These are phyloP conservation scores for Yamadazyma akitaensis DNA, from an alignment of 805 yeast species.

Conservation along the genomic window DNA sequence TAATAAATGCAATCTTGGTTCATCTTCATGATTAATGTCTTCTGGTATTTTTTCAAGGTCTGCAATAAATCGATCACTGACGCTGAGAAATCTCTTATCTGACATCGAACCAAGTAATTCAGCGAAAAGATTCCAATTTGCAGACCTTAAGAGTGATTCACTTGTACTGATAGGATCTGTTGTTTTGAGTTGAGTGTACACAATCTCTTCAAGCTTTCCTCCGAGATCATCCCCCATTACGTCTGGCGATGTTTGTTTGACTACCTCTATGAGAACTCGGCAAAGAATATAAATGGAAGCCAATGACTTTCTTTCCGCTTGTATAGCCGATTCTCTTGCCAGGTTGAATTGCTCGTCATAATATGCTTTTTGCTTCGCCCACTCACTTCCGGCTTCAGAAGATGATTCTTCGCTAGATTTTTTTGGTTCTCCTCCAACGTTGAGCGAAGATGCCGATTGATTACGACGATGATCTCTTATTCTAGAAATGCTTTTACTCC, in stretches of 20 bases:
- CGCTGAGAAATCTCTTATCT: slow-evolving; percentile 74
- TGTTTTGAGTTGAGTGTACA: slow-evolving; percentile 81
- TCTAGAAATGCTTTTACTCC: slow-evolving; percentile 37
- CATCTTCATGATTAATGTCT: slow-evolving; percentile 31
- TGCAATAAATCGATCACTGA: slow-evolving; percentile 89
- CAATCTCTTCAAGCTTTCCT: slow-evolving; percentile 86
- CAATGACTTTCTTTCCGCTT: slow-evolving; percentile 81
- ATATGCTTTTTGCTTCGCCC: slow-evolving; percentile 19
- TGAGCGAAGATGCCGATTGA: slow-evolving; percentile 43
- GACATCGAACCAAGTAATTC: slow-evolving; percentile 90
- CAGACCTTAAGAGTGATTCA: slow-evolving; percentile 69
- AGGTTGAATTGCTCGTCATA: slow-evolving; percentile 33
- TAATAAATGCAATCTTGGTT: slow-evolving; percentile 63
- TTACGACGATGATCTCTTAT: slow-evolving; percentile 43
- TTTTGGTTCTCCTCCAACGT: slow-evolving; percentile 1
- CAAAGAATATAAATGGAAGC: slow-evolving; percentile 87
- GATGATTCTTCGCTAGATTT: slow-evolving; percentile 1
- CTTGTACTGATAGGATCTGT: slow-evolving; percentile 75
- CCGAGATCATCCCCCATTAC: slow-evolving; percentile 74
- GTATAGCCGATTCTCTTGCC: slow-evolving; percentile 67
- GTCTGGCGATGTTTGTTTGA: slow-evolving; percentile 77
- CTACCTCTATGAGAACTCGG: slow-evolving; percentile 88
- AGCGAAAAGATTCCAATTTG: slow-evolving; percentile 93
- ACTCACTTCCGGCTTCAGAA: slow-evolving; percentile 12
- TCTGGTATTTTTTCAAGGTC: slow-evolving; percentile 80